These are phyloP conservation scores for Corylus heterophylla DNA, from an alignment of 306 rosid species.

Conservation along the genomic window DNA sequence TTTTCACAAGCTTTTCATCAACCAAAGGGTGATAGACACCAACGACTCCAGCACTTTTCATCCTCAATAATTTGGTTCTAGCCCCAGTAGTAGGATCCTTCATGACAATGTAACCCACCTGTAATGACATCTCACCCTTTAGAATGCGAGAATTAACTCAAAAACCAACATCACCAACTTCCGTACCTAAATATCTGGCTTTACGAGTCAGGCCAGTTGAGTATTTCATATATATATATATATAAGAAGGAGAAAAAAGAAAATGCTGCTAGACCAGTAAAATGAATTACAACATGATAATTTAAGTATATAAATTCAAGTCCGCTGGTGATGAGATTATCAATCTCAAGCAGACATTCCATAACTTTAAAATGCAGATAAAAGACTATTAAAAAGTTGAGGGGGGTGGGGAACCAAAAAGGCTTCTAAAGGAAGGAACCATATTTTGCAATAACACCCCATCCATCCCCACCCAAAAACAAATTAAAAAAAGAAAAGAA, in stretches of 20 bases:
- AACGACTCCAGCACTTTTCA: constrained; percentile 79
- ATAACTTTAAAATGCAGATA: neutral
- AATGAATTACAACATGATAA: neutral
- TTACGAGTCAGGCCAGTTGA: neutral
- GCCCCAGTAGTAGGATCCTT: constrained; percentile 63
- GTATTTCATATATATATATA: neutral
- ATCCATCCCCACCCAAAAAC: neutral
- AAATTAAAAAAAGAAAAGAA: neutral
- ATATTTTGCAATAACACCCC: neutral
- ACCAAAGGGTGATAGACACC: constrained; percentile 85
- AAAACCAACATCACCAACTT: neutral
- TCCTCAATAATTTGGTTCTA: constrained; percentile 67
- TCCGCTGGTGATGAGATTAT: neutral
- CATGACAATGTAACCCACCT: constrained; percentile 96
- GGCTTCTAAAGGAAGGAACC: neutral
- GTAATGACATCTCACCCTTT: constrained; percentile 24
- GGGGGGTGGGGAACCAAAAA: neutral
- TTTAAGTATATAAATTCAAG: neutral
- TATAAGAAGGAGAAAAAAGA: neutral
- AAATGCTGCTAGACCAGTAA: neutral
- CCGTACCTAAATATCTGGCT: neutral
- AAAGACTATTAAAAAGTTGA: neutral
- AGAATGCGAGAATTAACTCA: neutral
- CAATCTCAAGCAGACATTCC: neutral
- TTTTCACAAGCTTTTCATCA: constrained; percentile 69